Evolutionary conservation across 2,329 filamentous ascomycete species (phyloP), one percentile per base, ranked within the genome.

Genomic region (Nothopassalora personata): DNA sequence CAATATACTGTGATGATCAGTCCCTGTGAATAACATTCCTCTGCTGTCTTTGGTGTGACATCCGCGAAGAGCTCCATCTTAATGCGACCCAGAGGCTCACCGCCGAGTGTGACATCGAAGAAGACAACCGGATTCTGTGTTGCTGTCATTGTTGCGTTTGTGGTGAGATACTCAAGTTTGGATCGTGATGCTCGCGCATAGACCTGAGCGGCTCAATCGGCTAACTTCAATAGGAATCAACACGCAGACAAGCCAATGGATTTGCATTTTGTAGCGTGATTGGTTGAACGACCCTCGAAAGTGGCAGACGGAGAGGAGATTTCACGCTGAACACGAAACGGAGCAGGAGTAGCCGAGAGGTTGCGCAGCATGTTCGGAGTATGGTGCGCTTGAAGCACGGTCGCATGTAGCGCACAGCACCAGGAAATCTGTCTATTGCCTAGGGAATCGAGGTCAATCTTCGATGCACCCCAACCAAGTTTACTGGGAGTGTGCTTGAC

Each of bases 51-150:
- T 1, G 71, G 71, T 0, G 91, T 89, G 23, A 88, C 81, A 75
- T 96, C 83, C 61, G 87, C 86, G 80, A 94, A 97, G 62, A 99
- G 85, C 76, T 97, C 90, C 74, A 96, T 91, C 66, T 89, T 92
- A 70, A 96, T 86, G 59, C 91, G 87, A 63, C 92, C 92, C 15
- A 96, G 83, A 2, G 90, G 87, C 71, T 95, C 90, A 61, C 91
- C 91, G 79, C 89, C 89, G 58, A 94, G 80, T 4, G 89, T 89
- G 60, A 91, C 83, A 74, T 91, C 88, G 74, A 91, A 90, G 78
- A 91, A 89, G 66, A 87, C 85, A 69, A 81, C 72, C 62, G 79
- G 78, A 64, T 82, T 80, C 54, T 69, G 51, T 13, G 27, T 31
- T 9, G 30, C 28, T 43, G 50, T 28, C 48, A 53, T 57, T 33